A percentile compares a stretch with the other conserved stretches of the same genome.
These are phyloP conservation scores for Tylopilus sp. DNA, from an alignment of 1,284 basidiomycete species.

Conservation along the genomic window DNA sequence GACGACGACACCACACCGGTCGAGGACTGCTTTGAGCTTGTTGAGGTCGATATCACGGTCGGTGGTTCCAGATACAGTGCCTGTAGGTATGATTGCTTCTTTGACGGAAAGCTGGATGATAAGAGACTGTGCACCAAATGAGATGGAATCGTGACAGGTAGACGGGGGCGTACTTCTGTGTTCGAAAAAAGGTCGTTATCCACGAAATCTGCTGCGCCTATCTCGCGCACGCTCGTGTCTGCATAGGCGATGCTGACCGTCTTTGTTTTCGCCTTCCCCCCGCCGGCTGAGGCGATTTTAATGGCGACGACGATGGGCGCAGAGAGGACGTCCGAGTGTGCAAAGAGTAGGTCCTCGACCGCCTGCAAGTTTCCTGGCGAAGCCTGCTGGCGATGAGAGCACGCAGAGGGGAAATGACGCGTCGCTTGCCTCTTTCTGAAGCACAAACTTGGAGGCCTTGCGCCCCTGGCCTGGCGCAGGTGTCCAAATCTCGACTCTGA, in stretches of 20 bases:
- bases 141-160: not conserved
- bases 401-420: not conserved
- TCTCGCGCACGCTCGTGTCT: slow-evolving; percentile 68
- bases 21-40: slow-evolving; percentile 81
- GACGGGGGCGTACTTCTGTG: slow-evolving; percentile 64
- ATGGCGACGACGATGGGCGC: slow-evolving; percentile 92
- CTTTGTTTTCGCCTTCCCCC: slow-evolving; percentile 53
- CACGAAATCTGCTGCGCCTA: slow-evolving; percentile 83
- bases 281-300: slow-evolving; percentile 60
- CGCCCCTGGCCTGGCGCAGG: slow-evolving; percentile 73
- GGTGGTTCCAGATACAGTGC: slow-evolving; percentile 63
- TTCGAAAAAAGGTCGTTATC: slow-evolving; percentile 98
- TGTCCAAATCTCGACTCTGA: slow-evolving; percentile 91
- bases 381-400: slow-evolving; percentile 49
- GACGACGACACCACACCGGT: slow-evolving; percentile 87
- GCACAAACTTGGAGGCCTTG: slow-evolving; percentile 65
- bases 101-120: slow-evolving; percentile 97
- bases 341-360: slow-evolving; percentile 92
- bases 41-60: slow-evolving; percentile 84
- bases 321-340: slow-evolving; percentile 75
- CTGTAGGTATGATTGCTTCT: slow-evolving; percentile 77
- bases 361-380: slow-evolving; percentile 94
- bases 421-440: slow-evolving; percentile 71
- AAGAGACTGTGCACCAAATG: slow-evolving; percentile 61
- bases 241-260: slow-evolving; percentile 74